These are phyloP conservation scores for Lycium ferocissimum DNA, from an alignment of 257 asterid genomes.

Conservation along the genomic window DNA sequence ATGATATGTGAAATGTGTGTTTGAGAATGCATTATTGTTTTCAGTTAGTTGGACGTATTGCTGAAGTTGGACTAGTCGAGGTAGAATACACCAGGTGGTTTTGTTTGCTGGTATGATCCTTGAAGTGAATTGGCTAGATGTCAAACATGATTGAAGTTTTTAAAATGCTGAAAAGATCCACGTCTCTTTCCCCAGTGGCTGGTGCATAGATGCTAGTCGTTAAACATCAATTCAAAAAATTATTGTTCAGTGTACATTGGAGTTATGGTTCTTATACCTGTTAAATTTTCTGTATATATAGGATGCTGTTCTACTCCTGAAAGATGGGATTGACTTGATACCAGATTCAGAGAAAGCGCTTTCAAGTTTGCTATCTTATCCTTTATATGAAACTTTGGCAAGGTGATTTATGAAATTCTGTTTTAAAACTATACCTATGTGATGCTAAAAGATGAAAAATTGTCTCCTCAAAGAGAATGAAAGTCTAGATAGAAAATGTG, in stretches of 20 bases:
- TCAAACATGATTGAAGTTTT: not conserved
- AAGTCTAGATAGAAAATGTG: not conserved
- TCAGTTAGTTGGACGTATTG: not conserved
- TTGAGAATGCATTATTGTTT: not conserved
- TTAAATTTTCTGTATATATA: constrained; percentile 41
- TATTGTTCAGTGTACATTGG: constrained; percentile 2
- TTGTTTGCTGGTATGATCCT: constrained; percentile 16
- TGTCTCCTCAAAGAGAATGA: constrained; percentile 27
- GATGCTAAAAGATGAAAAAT: not conserved
- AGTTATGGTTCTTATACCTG: constrained; percentile 27
- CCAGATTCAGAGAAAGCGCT: constrained; percentile 83
- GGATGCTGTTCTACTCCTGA: constrained; percentile 89
- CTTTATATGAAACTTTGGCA: constrained; percentile 60
- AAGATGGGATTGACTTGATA: constrained; percentile 85
- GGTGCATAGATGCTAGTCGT: not conserved
- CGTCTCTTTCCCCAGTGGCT: constrained; percentile 10
- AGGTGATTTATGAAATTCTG: constrained; percentile 59
- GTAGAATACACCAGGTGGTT: not conserved
- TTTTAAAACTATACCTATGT: not conserved
- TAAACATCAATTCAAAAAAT: constrained; percentile 9
- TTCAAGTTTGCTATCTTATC: constrained; percentile 73
- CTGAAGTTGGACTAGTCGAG: constrained; percentile 4
- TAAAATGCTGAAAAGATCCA: not conserved
- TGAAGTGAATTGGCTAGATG: not conserved
- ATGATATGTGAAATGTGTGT: not conserved